A percentile compares a stretch with the other conserved stretches of the same genome.
Conservation (phyloP, 495 filamentous ascomycete genomes). For the Ascodesmis nigricans region DNA sequence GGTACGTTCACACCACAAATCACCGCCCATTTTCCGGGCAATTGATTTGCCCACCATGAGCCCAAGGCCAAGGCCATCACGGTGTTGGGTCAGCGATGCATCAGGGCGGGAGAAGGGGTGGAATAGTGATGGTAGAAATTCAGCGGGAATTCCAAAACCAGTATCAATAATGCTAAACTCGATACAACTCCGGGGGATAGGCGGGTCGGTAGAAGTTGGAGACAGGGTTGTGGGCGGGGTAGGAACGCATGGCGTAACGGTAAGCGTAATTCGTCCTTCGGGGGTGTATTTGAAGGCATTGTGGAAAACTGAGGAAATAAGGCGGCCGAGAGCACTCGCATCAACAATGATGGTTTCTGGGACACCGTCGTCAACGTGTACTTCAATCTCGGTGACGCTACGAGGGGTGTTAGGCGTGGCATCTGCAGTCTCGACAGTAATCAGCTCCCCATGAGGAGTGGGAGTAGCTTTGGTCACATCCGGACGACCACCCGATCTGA, state of each 20-base stretch:
- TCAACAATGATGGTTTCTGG: conserved; percentile 47
- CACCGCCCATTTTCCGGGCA: conserved; percentile 52
- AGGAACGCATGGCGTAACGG: conserved; percentile 26
- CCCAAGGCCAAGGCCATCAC: conserved; percentile 53
- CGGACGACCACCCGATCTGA: conserved; percentile 51
- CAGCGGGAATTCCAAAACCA: conserved; percentile 48
- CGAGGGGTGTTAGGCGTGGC: conserved; percentile 32
- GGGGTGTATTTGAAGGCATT: conserved; percentile 71
- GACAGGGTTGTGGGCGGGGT: too few relatives aligned
- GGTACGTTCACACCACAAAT: conserved; percentile 45
- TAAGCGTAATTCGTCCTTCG: conserved; percentile 39
- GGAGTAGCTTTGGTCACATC: conserved; percentile 39
- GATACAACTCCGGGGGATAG: too few relatives aligned
- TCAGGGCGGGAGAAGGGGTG: conserved; percentile 55
- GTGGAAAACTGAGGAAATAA: conserved; percentile 50
- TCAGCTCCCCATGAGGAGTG: conserved; percentile 41
- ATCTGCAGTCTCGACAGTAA: conserved; percentile 38
- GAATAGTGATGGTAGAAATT: conserved; percentile 50
- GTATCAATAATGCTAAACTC: conserved; percentile 41
- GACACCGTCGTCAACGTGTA: conserved; percentile 41
- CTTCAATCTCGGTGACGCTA: conserved; percentile 39
- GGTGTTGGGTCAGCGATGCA: conserved; percentile 45
- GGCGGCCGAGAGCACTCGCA: conserved; percentile 49
- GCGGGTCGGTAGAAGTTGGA: too few relatives aligned
- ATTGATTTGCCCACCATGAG: conserved; percentile 57